A percentile compares a stretch with the other conserved stretches of the same genome.
These are phyloP conservation scores for Emergomyces orientalis DNA, from an alignment of 2,329 filamentous ascomycete species.

Conservation along the genomic window DNA sequence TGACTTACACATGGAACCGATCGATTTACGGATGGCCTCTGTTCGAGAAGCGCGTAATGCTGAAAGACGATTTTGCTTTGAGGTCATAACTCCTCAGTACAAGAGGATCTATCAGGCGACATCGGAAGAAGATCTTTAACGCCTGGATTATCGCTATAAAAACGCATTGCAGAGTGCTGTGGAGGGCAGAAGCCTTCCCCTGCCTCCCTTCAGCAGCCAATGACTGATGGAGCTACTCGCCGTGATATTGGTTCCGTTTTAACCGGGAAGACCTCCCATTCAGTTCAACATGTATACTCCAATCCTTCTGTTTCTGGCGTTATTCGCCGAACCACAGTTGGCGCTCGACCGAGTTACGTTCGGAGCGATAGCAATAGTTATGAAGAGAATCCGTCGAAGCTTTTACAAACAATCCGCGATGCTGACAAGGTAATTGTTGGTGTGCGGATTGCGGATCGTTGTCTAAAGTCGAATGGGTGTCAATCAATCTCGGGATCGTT, in stretches of 20 bases:
- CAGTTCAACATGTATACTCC: constrained; percentile 44
- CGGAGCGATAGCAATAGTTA: constrained; percentile 61
- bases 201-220: constrained; percentile 35
- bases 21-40: constrained; percentile 92
- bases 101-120: constrained; percentile 96
- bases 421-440: constrained; percentile 84
- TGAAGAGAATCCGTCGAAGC: constrained; percentile 74
- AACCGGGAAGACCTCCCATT: constrained; percentile 70
- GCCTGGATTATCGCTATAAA: constrained; percentile 96
- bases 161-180: constrained; percentile 95
- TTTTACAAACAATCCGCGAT: constrained; percentile 78
- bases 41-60: constrained; percentile 92
- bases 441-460: constrained; percentile 92
- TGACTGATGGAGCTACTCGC: constrained; percentile 52
- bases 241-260: constrained; percentile 88
- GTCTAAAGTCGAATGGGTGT: constrained; percentile 95
- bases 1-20: constrained; percentile 95
- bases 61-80: constrained; percentile 92
- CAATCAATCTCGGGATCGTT: constrained; percentile 92
- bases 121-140: constrained; percentile 94
- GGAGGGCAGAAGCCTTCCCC: constrained; percentile 59
- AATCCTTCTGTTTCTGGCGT: constrained; percentile 46
- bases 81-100: constrained; percentile 93
- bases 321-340: constrained; percentile 79
- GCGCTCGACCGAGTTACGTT: constrained; percentile 66